Evolutionary conservation across 345 rosid genomes (phyloP).

Genomic region (Cardamine occulta): DNA sequence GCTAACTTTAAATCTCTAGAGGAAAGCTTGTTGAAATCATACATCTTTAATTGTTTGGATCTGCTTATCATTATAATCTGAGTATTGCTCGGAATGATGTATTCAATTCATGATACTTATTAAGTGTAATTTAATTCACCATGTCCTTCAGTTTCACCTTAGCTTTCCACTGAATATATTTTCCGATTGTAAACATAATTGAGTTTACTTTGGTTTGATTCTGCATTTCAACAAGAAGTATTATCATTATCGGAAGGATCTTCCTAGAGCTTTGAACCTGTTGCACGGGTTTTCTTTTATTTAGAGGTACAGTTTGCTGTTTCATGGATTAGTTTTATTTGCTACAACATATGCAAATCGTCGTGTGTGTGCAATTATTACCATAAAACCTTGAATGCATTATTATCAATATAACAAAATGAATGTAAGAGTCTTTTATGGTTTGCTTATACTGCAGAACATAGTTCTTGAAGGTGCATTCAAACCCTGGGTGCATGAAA

Average conservation of each 20-base stretch:
- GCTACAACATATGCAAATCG: slow-evolving; percentile 8
- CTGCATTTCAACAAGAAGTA: slow-evolving; percentile 49
- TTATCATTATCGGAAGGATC: slow-evolving; percentile 35
- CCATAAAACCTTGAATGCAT: background rate
- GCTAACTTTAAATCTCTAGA: background rate
- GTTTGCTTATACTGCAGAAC: slow-evolving; percentile 47
- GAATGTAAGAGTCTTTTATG: slow-evolving; percentile 15
- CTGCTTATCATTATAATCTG: background rate
- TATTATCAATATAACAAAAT: background rate
- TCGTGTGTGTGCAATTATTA: background rate
- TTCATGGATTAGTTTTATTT: background rate
- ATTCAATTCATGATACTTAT: background rate
- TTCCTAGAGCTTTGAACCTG: slow-evolving; percentile 50
- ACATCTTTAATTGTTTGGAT: background rate
- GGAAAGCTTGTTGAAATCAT: slow-evolving; percentile 8
- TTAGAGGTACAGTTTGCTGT: slow-evolving; percentile 54
- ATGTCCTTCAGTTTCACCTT: slow-evolving; percentile 2
- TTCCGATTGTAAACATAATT: background rate
- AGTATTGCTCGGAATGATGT: background rate
- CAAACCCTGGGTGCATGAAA: slow-evolving; percentile 58
- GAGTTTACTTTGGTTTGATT: slow-evolving; percentile 27
- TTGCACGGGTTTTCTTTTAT: slow-evolving; percentile 85
- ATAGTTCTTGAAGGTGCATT: slow-evolving; percentile 53
- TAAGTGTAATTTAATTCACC: background rate
- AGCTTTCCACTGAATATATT: background rate